A percentile compares a stretch with the other conserved stretches of the same genome.
These are phyloP conservation scores for Cladobotryum protrusum DNA, from an alignment of 2,329 filamentous ascomycete genomes.

Conservation along the genomic window DNA sequence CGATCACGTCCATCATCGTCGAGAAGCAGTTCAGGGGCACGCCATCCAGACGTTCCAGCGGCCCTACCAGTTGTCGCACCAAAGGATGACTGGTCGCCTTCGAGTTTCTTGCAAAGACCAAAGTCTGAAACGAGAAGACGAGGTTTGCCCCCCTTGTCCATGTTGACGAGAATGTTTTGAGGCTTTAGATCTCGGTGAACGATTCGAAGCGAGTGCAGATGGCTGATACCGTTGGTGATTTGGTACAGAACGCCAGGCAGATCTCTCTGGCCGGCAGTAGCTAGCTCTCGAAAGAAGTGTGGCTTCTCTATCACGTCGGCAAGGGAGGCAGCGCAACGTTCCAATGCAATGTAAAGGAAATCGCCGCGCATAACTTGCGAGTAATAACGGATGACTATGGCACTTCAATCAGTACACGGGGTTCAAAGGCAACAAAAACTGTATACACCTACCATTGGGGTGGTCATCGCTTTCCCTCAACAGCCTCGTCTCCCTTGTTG, in stretches of 20 bases:
- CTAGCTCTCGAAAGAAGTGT: constrained; percentile 58
- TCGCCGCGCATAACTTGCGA: constrained; percentile 82
- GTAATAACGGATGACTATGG: constrained; percentile 83
- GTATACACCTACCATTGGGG: constrained; percentile 57
- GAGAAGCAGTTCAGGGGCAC: constrained; percentile 85
- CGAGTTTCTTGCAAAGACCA: constrained; percentile 93
- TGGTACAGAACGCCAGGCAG: constrained; percentile 77
- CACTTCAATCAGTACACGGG: not conserved
- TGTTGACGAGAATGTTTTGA: constrained; percentile 87
- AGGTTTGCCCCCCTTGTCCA: constrained; percentile 62
- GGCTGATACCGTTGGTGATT: constrained; percentile 80
- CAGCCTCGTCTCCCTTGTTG: constrained; percentile 85
- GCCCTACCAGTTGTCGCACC: constrained; percentile 91
- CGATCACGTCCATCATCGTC: constrained; percentile 61
- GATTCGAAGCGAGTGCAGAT: constrained; percentile 86
- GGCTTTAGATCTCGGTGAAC: constrained; percentile 97
- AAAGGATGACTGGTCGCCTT: constrained; percentile 89
- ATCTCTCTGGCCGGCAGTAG: constrained; percentile 66
- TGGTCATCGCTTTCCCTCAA: constrained; percentile 93
- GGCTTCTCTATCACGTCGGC: constrained; percentile 85
- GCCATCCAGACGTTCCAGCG: constrained; percentile 91
- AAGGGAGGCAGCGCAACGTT: constrained; percentile 87
- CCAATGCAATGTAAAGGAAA: constrained; percentile 93
- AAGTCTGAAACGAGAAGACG: constrained; percentile 97
- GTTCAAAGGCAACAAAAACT: not conserved